Evolutionary conservation across 140 eudicot genomes (phyloP).

Genomic region (Ambrosia hybrid): DNA sequence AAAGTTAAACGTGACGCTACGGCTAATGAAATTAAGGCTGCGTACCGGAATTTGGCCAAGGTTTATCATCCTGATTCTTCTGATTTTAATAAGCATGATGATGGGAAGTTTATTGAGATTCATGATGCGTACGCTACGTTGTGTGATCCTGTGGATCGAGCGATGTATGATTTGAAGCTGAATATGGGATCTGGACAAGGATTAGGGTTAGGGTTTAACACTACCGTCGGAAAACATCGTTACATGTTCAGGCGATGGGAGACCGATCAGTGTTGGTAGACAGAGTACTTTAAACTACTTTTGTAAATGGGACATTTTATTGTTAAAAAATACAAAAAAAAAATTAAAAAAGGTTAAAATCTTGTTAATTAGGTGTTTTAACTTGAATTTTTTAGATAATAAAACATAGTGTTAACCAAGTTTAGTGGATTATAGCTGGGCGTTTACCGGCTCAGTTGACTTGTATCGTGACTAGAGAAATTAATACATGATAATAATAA

Average conservation of each 20-base stretch:
- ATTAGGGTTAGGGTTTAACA: not conserved
- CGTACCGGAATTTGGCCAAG: conserved; percentile 80
- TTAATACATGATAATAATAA: too few relatives aligned
- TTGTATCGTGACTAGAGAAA: too few relatives aligned
- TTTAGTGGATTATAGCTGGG: too few relatives aligned
- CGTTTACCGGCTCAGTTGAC: too few relatives aligned
- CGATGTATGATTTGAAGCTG: conserved; percentile 50
- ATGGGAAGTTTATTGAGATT: conserved; percentile 57
- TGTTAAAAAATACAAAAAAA: not conserved
- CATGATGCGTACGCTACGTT: conserved; percentile 65
- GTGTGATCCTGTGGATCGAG: conserved; percentile 61
- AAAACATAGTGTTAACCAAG: too few relatives aligned
- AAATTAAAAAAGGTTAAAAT: not conserved
- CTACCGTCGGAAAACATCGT: conserved; percentile 21
- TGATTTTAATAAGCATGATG: conserved; percentile 33
- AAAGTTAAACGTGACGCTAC: conserved; percentile 57
- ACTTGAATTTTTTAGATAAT: too few relatives aligned
- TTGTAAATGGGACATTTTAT: not conserved
- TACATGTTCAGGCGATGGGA: conserved; percentile 71
- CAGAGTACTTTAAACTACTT: not conserved
- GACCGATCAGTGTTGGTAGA: conserved; percentile 94
- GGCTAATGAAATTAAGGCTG: conserved; percentile 58
- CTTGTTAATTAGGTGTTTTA: conserved; percentile 4
- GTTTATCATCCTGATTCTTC: conserved; percentile 69
- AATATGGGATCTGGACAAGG: not conserved